These are phyloP conservation scores for Trichosanthes truncata DNA, from an alignment of 306 rosid species.

Conservation along the genomic window DNA sequence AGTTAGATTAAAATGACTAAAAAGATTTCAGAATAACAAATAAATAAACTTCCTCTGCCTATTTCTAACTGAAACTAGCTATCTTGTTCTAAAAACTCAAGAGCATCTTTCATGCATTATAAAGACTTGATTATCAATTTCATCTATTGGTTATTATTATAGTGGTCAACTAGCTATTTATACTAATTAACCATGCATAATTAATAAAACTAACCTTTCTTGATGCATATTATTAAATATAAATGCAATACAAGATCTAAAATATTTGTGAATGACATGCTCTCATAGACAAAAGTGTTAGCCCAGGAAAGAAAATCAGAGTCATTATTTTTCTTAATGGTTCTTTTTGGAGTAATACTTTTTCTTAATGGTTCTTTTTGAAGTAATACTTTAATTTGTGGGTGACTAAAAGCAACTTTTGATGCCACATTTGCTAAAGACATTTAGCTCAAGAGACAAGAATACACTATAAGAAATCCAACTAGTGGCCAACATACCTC, in stretches of 20 bases:
- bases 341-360: too few relatives aligned
- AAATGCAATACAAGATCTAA: not conserved
- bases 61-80: not conserved
- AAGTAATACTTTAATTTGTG: not conserved
- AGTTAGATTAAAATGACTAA: not conserved
- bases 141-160: too few relatives aligned
- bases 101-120: too few relatives aligned
- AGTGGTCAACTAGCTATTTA: too few relatives aligned
- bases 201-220: too few relatives aligned
- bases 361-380: too few relatives aligned
- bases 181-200: too few relatives aligned
- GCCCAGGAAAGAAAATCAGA: not conserved
- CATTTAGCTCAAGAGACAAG: not conserved
- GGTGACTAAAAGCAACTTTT: not conserved
- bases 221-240: too few relatives aligned
- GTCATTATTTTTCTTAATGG: not conserved
- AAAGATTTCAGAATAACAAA: not conserved
- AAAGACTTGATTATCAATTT: too few relatives aligned
- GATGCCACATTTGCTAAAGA: not conserved
- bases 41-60: too few relatives aligned
- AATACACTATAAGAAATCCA: not conserved
- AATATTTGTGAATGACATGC: not conserved
- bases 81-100: too few relatives aligned
- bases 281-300: not conserved
- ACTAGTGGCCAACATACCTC: not conserved